Conservation (phyloP, 208 protist genomes). For the Trypanosoma cruzi region DNA sequence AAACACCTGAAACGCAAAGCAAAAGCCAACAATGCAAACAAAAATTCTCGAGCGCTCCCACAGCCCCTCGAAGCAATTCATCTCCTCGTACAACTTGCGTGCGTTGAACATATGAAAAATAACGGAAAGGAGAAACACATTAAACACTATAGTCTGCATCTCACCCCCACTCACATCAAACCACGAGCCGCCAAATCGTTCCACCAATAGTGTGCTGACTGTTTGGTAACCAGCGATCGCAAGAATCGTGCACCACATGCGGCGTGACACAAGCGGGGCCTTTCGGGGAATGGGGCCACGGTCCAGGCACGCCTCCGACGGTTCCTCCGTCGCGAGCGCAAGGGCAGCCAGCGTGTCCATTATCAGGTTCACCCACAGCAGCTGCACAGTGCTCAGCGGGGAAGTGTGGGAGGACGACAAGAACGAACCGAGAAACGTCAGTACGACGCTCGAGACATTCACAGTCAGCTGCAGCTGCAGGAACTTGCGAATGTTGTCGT, state of each 20-base stretch:
- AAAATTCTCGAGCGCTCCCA: constrained; percentile 56
- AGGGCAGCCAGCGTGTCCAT: constrained; percentile 99
- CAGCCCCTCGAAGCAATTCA: constrained; percentile 85
- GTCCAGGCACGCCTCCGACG: constrained; percentile 78
- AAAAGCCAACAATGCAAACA: constrained; percentile 78
- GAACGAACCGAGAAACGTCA: constrained; percentile 94
- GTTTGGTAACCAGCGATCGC: constrained; percentile 71
- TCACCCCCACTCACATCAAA: constrained; percentile 40
- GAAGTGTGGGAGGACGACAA: constrained; percentile 55
- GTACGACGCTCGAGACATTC: constrained; percentile 95
- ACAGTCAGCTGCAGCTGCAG: constrained; percentile 99
- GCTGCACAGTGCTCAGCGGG: constrained; percentile 95
- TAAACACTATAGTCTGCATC: constrained; percentile 93
- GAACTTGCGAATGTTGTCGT: constrained; percentile 96
- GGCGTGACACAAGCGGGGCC: constrained; percentile 81
- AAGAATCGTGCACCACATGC: constrained; percentile 86
- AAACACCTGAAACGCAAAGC: constrained; percentile 80
- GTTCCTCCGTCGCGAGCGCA: constrained; percentile 97
- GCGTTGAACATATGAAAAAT: constrained; percentile 95
- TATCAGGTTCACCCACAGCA: constrained; percentile 99
- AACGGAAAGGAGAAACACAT: constrained; percentile 93
- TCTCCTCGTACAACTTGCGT: constrained; percentile 90
- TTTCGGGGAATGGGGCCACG: constrained; percentile 67
- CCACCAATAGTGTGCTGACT: constrained; percentile 46
- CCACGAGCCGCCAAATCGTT: constrained; percentile 41